Conservation (phyloP, 768 basidiomycete species). For the Boletus sp. region DNA sequence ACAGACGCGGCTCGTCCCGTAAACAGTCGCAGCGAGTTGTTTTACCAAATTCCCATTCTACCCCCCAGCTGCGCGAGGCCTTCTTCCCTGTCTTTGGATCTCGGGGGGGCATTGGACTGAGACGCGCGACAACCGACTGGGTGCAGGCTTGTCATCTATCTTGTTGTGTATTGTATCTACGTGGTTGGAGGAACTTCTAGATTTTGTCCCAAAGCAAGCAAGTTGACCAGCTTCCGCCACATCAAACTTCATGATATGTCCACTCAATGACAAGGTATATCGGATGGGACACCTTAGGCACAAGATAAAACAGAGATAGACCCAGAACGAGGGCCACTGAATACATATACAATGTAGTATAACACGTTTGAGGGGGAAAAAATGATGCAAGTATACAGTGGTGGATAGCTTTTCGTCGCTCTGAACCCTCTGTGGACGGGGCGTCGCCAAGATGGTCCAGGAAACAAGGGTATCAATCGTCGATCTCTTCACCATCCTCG, state of each 20-base stretch:
- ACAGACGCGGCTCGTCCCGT: slow-evolving; percentile 25
- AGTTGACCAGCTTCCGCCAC: not conserved
- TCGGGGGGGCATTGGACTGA: not conserved
- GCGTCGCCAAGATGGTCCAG: not conserved
- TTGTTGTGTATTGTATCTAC: slow-evolving; percentile 4
- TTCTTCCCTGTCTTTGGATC: not conserved
- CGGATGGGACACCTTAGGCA: not conserved
- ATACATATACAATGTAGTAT: not conserved
- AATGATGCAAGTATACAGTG: not conserved
- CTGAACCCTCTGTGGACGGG: not conserved
- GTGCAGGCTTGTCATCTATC: not conserved
- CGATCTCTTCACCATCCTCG: slow-evolving; percentile 15
- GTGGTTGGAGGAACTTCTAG: not conserved
- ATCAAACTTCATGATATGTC: not conserved
- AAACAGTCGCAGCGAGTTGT: not conserved
- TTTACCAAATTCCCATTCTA: not conserved
- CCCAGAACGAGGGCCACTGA: not conserved
- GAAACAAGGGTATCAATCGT: not conserved
- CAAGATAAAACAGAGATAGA: not conserved
- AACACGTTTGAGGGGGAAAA: not conserved
- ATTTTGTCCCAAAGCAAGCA: not conserved
- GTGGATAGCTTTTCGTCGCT: not conserved
- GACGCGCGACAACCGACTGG: not conserved
- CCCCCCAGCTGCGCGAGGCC: too few species aligned
- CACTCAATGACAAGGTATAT: not conserved